These are phyloP conservation scores for Helenozyma rhizophorensis DNA, from an alignment of 805 yeast genomes.

Conservation along the genomic window DNA sequence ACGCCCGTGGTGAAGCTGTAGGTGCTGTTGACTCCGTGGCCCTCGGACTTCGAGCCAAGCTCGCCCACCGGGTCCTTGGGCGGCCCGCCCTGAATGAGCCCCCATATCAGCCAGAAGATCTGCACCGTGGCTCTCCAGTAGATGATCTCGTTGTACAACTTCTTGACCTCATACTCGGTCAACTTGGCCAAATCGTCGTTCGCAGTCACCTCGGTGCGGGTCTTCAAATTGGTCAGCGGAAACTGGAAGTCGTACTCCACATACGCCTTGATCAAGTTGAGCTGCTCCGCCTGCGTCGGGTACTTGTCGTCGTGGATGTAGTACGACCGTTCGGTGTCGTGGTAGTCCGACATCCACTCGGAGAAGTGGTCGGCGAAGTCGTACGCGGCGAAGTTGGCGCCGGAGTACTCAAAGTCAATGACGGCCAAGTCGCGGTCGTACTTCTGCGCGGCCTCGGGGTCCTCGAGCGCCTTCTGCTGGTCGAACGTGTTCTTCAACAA, in stretches of 20 bases:
- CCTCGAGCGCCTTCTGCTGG: slow-evolving; percentile 17
- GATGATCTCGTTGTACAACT: slow-evolving; percentile 58
- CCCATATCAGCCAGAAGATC: slow-evolving; percentile 89
- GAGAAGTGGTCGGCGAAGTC: slow-evolving; percentile 91
- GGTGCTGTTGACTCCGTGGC: slow-evolving; percentile 37
- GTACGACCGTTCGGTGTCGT: slow-evolving; percentile 50
- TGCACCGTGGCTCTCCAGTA: slow-evolving; percentile 81
- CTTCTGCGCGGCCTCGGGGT: slow-evolving; percentile 26
- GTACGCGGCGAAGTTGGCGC: slow-evolving; percentile 82
- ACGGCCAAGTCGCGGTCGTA: slow-evolving; percentile 65
- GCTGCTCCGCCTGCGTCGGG: slow-evolving; percentile 66
- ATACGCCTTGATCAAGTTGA: slow-evolving; percentile 73
- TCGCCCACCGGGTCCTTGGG: slow-evolving; percentile 13
- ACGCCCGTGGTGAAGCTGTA: slow-evolving; percentile 48
- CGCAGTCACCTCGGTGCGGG: slow-evolving; percentile 13
- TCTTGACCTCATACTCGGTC: slow-evolving; percentile 41
- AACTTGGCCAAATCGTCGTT: slow-evolving; percentile 17
- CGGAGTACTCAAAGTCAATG: slow-evolving; percentile 94
- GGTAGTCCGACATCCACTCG: slow-evolving; percentile 97
- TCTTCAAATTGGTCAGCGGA: slow-evolving; percentile 29
- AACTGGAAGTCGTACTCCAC: slow-evolving; percentile 52
- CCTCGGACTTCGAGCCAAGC: slow-evolving; percentile 20
- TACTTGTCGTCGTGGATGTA: slow-evolving; percentile 51
- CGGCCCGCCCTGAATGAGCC: slow-evolving; percentile 72
- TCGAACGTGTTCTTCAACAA: slow-evolving; percentile 59